Evolutionary conservation across 306 rosid species (phyloP).

Genomic region (Begonia masoniana): DNA sequence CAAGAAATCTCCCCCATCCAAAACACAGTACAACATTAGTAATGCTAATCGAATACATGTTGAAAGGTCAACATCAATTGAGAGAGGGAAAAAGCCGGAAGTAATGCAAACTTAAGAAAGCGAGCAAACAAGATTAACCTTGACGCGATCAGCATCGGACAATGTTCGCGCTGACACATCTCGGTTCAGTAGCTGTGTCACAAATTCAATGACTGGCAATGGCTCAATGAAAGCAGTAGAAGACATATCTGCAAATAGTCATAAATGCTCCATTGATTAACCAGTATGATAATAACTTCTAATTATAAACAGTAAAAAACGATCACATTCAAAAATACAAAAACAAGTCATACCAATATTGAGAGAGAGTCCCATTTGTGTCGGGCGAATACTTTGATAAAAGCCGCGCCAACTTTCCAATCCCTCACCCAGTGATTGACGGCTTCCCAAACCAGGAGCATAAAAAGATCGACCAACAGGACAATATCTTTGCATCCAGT

Average conservation of each 20-base stretch:
- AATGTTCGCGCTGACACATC: conserved; percentile 63
- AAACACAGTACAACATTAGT: no score
- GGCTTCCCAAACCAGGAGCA: conserved; percentile 62
- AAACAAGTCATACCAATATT: conserved; percentile 49
- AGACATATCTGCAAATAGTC: conserved; percentile 60
- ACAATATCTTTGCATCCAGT: conserved; percentile 41
- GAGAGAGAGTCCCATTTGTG: conserved; percentile 94
- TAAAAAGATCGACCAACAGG: conserved; percentile 93
- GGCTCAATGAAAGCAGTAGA: conserved; percentile 96
- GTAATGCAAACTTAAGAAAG: background rate
- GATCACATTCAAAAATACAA: background rate
- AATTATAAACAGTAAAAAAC: background rate
- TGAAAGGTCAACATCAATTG: background rate
- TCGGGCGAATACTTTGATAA: conserved; percentile 93
- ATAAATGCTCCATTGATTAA: no score
- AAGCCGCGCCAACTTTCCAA: conserved; percentile 97
- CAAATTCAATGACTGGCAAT: conserved; percentile 77
- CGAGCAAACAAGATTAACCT: conserved; percentile 31
- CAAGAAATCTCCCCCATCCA: no score
- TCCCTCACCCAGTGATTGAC: conserved; percentile 87
- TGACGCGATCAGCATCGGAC: conserved; percentile 82
- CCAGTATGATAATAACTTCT: no score
- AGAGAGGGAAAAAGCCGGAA: background rate
- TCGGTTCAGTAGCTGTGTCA: conserved; percentile 55
- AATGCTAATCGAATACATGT: background rate